Base-by-base conservation (phyloP, 2,329 filamentous ascomycete species). In the Allantophomopsis cytisporea region DNA sequence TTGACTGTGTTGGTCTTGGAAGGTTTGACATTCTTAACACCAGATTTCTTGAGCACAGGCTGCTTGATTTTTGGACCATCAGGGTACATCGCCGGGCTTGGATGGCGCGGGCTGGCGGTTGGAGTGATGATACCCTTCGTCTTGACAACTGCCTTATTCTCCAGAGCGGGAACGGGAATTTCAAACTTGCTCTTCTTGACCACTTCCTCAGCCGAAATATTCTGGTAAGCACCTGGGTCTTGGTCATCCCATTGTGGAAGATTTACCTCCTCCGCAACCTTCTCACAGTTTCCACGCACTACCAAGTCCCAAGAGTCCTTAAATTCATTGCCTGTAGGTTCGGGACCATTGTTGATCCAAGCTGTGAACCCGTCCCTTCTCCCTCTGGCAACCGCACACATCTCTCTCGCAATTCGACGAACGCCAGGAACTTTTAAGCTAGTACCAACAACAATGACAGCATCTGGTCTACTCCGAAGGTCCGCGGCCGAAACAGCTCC, bases 401-500 rank as follows among this genome's bases (percentile, higher is more conserved):
- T 76, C 59, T 95, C 88, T 56, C 83, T 83, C 42, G 89, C 87
- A 41, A 98, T 81, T 39, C 88, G 75, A 44, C 84, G 78, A 34
- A 95, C 87, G 7, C 91, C 91, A 1, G 89, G 89, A 37, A 98
- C 88, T 57, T 96, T 96, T 50, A 98, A 65, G 42, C 85, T 95
- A 2, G 91, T 98, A 39, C 91, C 91, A 7, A 94, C 91, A 20
- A 98, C 91, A 48, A 98, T 78, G 18, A 98, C 73, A 14, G 88
- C 88, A 57, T 96, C 91, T 0, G 91, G 89, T 31, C 87, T 73
- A 33, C 80, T 74, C 44, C 86, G 82, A 42, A 96, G 65, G 56
- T 98, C 91, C 4, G 88, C 80, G 47, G 77, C 78, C 38, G 88
- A 86, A 32, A 94, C 88, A 16, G 84, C 84, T 34, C 89, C 88